A percentile compares a stretch with the other conserved stretches of the same genome.
phyloP scores from a whole-genome alignment of 2,329 filamentous ascomycete genomes.

The Microcyclosporella mali region DNA sequence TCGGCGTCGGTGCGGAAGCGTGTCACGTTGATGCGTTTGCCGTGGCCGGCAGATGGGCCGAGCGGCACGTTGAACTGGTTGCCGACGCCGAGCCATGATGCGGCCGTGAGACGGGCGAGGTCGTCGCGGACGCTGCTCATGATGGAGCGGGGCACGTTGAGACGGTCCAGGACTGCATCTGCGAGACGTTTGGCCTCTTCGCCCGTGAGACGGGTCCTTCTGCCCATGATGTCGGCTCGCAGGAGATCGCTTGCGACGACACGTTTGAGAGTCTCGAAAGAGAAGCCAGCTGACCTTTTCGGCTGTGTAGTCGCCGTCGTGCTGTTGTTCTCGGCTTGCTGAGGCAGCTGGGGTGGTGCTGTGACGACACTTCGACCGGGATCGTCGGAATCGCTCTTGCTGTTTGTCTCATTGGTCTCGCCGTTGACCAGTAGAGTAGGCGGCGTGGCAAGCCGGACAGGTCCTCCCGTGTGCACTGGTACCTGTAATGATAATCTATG shows the following conservation, averaged over 20 bases:
- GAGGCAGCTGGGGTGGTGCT: neutral
- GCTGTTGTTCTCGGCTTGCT: neutral
- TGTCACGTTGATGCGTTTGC: slow-evolving; percentile 37
- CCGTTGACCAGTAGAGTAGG: slow-evolving; percentile 52
- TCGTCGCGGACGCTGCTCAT: slow-evolving; percentile 32
- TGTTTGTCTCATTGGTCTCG: slow-evolving; percentile 29
- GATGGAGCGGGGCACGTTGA: slow-evolving; percentile 32
- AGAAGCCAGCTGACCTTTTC: slow-evolving; percentile 20
- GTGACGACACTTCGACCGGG: slow-evolving; percentile 11
- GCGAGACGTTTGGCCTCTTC: slow-evolving; percentile 44
- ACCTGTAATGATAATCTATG: slow-evolving; percentile 57
- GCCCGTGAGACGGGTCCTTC: slow-evolving; percentile 35
- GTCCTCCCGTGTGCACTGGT: slow-evolving; percentile 54
- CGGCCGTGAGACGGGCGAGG: slow-evolving; percentile 36
- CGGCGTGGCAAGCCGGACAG: slow-evolving; percentile 58
- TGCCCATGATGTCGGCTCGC: slow-evolving; percentile 39
- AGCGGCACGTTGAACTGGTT: slow-evolving; percentile 33
- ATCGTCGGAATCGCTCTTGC: slow-evolving; percentile 18
- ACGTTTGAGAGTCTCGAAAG: slow-evolving; percentile 40
- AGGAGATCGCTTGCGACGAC: slow-evolving; percentile 43
- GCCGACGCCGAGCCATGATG: slow-evolving; percentile 37
- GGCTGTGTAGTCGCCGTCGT: neutral
- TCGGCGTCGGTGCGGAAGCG: slow-evolving; percentile 35
- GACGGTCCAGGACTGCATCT: slow-evolving; percentile 36
- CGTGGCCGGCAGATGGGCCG: slow-evolving; percentile 28